Evolutionary conservation across 139 green algal genomes (phyloP).

Genomic region (Microglena sp.): DNA sequence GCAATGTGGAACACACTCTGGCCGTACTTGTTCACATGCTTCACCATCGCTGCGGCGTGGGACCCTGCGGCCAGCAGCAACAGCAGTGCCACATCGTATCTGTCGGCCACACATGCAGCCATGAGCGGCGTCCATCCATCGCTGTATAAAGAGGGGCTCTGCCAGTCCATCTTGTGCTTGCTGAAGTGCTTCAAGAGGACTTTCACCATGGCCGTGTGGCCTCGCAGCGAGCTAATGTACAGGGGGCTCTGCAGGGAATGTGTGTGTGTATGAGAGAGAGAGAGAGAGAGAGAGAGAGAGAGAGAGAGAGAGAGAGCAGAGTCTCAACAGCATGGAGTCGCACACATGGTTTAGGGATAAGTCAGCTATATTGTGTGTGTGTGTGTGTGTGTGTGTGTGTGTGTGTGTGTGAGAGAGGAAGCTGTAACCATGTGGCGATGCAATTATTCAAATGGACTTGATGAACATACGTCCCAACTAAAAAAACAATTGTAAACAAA

Average conservation of each 20-base stretch:
- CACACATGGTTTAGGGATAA: no score
- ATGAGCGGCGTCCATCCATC: slow-evolving; percentile 86
- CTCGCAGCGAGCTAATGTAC: slow-evolving; percentile 79
- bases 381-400: no score
- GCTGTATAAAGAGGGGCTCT: slow-evolving; percentile 45
- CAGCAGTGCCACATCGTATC: slow-evolving; percentile 22
- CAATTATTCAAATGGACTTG: no score
- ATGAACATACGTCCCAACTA: no score
- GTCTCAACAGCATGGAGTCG: no score
- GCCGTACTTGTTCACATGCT: slow-evolving; percentile 51
- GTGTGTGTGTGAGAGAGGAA: no score
- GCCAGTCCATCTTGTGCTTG: slow-evolving; percentile 44
- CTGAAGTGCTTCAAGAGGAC: slow-evolving; percentile 51
- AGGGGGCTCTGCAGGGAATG: slow-evolving; percentile 48
- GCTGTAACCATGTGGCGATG: no score
- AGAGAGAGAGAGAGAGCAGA: no score
- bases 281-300: background rate
- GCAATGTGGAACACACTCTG: slow-evolving; percentile 69
- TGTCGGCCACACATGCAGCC: slow-evolving; percentile 65
- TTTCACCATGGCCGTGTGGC: slow-evolving; percentile 50
- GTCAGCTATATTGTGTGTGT: no score
- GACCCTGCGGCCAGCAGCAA: slow-evolving; percentile 48
- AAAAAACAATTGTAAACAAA: no score
- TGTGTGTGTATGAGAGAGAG: background rate
- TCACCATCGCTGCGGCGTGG: slow-evolving; percentile 21